phyloP scores from a whole-genome alignment of 2,329 filamentous ascomycete genomes.

The Hymenoscyphus fraxineus region DNA sequence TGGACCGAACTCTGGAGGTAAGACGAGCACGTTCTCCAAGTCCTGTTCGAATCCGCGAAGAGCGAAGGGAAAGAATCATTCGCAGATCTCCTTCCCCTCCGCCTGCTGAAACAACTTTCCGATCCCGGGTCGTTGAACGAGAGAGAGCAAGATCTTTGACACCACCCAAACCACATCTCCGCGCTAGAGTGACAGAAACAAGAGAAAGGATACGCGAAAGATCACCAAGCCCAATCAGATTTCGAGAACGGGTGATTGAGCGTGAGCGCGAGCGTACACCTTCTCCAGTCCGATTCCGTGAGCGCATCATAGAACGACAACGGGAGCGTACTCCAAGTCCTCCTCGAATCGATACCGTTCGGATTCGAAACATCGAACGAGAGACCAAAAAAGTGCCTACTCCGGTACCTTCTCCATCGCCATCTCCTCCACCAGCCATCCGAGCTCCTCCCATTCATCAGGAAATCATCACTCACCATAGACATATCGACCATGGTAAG shows the following conservation, averaged over 20 bases:
- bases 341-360: conserved; percentile 28
- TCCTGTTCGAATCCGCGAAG: conserved; percentile 27
- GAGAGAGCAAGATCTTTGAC: conserved; percentile 27
- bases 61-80: conserved; percentile 23
- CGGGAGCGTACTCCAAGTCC: conserved; percentile 30
- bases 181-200: conserved; percentile 32
- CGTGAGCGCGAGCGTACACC: conserved; percentile 18
- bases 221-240: conserved; percentile 28
- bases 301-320: conserved; percentile 31
- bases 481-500: conserved; percentile 80
- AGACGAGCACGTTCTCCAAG: conserved; percentile 30
- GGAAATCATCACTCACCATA: conserved; percentile 78
- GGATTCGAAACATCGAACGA: conserved; percentile 29
- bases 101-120: conserved; percentile 16
- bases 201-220: conserved; percentile 30
- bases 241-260: conserved; percentile 16
- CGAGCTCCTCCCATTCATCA: conserved; percentile 77
- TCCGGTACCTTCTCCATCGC: conserved; percentile 10
- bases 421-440: conserved; percentile 42
- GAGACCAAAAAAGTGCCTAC: conserved; percentile 16
- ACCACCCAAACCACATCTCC: conserved; percentile 29
- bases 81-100: conserved; percentile 26
- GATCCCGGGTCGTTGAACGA: conserved; percentile 26
- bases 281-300: conserved; percentile 22
- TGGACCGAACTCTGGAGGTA: neutral